Conservation (phyloP, 1,284 basidiomycete species). For the Cryptococcus amylolentus region DNA sequence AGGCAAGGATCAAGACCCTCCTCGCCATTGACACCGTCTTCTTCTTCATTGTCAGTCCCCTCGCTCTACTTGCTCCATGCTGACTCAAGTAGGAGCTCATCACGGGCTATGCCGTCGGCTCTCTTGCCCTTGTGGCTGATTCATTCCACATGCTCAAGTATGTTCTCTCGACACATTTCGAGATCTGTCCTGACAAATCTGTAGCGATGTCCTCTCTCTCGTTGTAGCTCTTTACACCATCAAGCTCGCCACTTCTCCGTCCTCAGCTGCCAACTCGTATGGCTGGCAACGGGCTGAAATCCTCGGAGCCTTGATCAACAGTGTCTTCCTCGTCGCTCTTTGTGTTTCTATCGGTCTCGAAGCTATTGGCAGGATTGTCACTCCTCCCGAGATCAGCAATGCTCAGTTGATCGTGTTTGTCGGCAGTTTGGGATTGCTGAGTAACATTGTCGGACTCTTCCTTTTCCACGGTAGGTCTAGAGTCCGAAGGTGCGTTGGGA, state of each 20-base stretch:
- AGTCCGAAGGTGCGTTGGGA: not conserved
- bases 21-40: conserved; percentile 82
- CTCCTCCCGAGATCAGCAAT: conserved; percentile 79
- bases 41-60: conserved; percentile 73
- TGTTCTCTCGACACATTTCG: conserved; percentile 24
- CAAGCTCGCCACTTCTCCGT: conserved; percentile 59
- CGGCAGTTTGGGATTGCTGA: conserved; percentile 80
- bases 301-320: conserved; percentile 89
- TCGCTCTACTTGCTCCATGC: not conserved
- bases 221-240: conserved; percentile 96
- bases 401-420: conserved; percentile 86
- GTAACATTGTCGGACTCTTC: conserved; percentile 89
- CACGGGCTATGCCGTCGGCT: conserved; percentile 86
- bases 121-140: conserved; percentile 91
- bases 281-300: conserved; percentile 98
- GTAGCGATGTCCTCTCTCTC: conserved; percentile 89
- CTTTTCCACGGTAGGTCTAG: conserved; percentile 79
- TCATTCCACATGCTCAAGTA: conserved; percentile 98
- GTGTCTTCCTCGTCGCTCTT: conserved; percentile 90
- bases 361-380: conserved; percentile 85
- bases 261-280: conserved; percentile 44
- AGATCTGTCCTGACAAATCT: not conserved
- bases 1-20: conserved; percentile 72
- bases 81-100: conserved; percentile 34
- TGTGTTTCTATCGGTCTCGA: conserved; percentile 96